phyloP scores from a whole-genome alignment of 441 rosid genomes.

The Breynia disticha region DNA sequence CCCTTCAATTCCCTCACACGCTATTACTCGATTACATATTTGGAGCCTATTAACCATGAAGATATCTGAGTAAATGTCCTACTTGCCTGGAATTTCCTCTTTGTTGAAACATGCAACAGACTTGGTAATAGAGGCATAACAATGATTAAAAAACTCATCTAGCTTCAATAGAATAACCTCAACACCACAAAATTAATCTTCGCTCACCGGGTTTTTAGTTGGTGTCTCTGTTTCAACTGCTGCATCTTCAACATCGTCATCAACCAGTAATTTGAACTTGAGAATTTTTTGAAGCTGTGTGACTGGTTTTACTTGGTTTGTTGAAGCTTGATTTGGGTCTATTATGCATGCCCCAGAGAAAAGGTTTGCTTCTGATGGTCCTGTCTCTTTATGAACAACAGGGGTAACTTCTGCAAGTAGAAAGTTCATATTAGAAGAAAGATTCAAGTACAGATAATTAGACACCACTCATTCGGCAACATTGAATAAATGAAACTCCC shows the following conservation, averaged over 20 bases:
- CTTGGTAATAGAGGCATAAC: too few relatives aligned
- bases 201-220: not conserved
- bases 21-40: too few relatives aligned
- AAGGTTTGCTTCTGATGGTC: constrained; percentile 46
- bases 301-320: constrained; percentile 48
- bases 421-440: not conserved
- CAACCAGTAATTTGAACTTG: constrained; percentile 40
- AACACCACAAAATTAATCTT: not conserved
- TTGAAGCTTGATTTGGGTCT: constrained; percentile 33
- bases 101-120: too few relatives aligned
- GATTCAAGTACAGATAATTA: not conserved
- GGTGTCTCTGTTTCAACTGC: constrained; percentile 1
- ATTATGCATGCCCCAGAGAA: constrained; percentile 30
- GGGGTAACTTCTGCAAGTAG: constrained; percentile 29
- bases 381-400: constrained; percentile 32
- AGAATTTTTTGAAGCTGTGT: constrained; percentile 52
- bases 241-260: constrained; percentile 23
- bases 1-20: too few relatives aligned
- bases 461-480: not conserved
- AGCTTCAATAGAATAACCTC: too few relatives aligned
- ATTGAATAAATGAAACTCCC: not conserved
- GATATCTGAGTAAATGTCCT: too few relatives aligned
- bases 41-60: too few relatives aligned
- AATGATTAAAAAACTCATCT: too few relatives aligned
- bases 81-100: too few relatives aligned